A percentile compares a stretch with the other conserved stretches of the same genome.
These are phyloP conservation scores for Maudiozyma humilis DNA, from an alignment of 1,139 yeast genomes.

Conservation along the genomic window DNA sequence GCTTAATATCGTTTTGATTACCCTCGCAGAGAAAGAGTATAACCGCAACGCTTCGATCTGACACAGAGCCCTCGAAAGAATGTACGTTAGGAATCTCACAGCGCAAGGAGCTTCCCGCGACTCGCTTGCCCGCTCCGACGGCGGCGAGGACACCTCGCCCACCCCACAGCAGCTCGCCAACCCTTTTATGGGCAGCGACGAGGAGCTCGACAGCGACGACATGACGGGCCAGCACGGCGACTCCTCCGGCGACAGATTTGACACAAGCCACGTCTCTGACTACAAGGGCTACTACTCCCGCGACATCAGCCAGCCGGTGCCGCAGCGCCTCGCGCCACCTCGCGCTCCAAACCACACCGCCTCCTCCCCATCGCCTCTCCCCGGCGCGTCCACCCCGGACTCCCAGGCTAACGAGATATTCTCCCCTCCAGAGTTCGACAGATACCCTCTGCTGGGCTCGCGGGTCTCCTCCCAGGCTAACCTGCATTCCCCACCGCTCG, in stretches of 20 bases:
- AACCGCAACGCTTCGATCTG: too few species aligned
- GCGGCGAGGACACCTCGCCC: not conserved
- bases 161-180: conserved; percentile 7
- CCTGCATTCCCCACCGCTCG: conserved; percentile 2
- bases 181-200: conserved; percentile 23
- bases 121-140: conserved; percentile 4
- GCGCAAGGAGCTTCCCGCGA: conserved; percentile 2
- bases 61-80: not conserved
- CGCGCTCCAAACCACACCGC: not conserved
- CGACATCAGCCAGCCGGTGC: conserved; percentile 7
- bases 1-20: too few species aligned
- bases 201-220: conserved; percentile 12
- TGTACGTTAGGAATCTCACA: conserved; percentile 12
- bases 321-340: conserved; percentile 4
- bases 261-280: conserved; percentile 15
- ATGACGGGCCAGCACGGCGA: too few species aligned
- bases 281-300: conserved; percentile 30
- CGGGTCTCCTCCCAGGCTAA: conserved; percentile 9
- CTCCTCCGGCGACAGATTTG: conserved; percentile 12
- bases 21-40: too few species aligned
- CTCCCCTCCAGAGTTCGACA: conserved; percentile 48
- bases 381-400: conserved; percentile 7
- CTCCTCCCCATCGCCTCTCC: not conserved
- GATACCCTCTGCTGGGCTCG: conserved; percentile 50
- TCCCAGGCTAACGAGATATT: conserved; percentile 24